Base-by-base conservation (phyloP, 352 stramenopile species). In the Globisporangium canariense region DNA sequence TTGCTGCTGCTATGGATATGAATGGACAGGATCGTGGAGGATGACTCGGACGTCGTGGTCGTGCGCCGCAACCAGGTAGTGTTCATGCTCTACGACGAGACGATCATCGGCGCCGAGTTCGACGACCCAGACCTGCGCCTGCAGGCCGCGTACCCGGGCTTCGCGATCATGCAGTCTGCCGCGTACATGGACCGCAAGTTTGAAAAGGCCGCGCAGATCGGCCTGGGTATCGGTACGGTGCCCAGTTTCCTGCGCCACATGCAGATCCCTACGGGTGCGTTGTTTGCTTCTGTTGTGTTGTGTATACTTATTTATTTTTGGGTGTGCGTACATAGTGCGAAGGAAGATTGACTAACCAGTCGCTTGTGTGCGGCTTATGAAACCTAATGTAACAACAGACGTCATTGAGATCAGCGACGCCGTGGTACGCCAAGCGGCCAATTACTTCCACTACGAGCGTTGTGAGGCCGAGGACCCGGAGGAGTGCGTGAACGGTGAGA, bases 111-210 rank as follows among this genome's bases (percentile, higher is more conserved):
- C 28, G 82, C 79, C 47, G 78, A 91, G 73, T 93, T 91, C 43
- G 77, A 90, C 63, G 77, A 91, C 58, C 70, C 77, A 36, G 70
- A 78, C 18, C 41, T 90, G 46, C 76, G 80, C 30, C 66, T 74
- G 34, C 82, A 91, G 61, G 83, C 84, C 30, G 81, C 79, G 46
- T 93, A 86, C 68, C 84, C 82, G 10, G 84, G 82, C 53, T 93
- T 93, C 58, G 83, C 82, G 34, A 90, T 93, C 73, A 93, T 91
- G 84, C 82, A 93, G 67, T 86, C 77, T 56, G 70, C 77, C 9
- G 67, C 65, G 3, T 93, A 90, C 67, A 62, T 91, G 53, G 55
- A 76, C 32, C 66, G 66, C 14, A 78, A 74, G 54, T 72, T 86
- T 34, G 60, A 62, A 3, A 62, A 69, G 3, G 84, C 81, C 1